A percentile compares a stretch with the other conserved stretches of the same genome.
Conservation (phyloP, 805 yeast species). For the Wickerhamiella alocasiicola region DNA sequence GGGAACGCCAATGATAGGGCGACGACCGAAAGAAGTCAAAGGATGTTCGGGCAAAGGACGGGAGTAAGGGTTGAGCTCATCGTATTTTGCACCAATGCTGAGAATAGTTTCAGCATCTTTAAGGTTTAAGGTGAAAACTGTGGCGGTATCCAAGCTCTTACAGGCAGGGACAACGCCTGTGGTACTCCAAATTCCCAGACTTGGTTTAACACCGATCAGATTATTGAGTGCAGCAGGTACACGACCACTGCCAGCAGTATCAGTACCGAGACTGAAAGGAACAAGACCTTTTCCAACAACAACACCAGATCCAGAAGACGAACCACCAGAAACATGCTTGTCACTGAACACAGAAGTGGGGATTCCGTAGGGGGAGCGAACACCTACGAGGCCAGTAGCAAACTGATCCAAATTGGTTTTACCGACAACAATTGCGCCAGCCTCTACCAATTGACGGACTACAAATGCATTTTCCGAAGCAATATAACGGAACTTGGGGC, state of each 20-base stretch:
- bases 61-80: slow-evolving; percentile 67
- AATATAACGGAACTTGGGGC: slow-evolving; percentile 65
- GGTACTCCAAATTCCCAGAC: slow-evolving; percentile 77
- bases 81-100: slow-evolving; percentile 58
- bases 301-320: slow-evolving; percentile 91
- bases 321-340: slow-evolving; percentile 84
- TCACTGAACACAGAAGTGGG: slow-evolving; percentile 68
- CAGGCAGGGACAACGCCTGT: slow-evolving; percentile 97
- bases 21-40: slow-evolving; percentile 40
- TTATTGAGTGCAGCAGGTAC: slow-evolving; percentile 95
- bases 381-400: slow-evolving; percentile 95
- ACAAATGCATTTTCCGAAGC: slow-evolving; percentile 67
- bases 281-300: slow-evolving; percentile 84
- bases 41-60: slow-evolving; percentile 62
- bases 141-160: slow-evolving; percentile 84
- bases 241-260: slow-evolving; percentile 96
- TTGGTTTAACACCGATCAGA: slow-evolving; percentile 83
- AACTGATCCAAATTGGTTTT: slow-evolving; percentile 94
- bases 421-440: slow-evolving; percentile 89
- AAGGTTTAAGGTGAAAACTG: slow-evolving; percentile 66
- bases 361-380: slow-evolving; percentile 87
- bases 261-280: slow-evolving; percentile 85
- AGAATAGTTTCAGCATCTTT: slow-evolving; percentile 75
- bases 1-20: slow-evolving; percentile 70
- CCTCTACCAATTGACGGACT: slow-evolving; percentile 59